Evolutionary conservation across 805 yeast genomes (phyloP).

Genomic region (Grigorovia yakushimaensis): DNA sequence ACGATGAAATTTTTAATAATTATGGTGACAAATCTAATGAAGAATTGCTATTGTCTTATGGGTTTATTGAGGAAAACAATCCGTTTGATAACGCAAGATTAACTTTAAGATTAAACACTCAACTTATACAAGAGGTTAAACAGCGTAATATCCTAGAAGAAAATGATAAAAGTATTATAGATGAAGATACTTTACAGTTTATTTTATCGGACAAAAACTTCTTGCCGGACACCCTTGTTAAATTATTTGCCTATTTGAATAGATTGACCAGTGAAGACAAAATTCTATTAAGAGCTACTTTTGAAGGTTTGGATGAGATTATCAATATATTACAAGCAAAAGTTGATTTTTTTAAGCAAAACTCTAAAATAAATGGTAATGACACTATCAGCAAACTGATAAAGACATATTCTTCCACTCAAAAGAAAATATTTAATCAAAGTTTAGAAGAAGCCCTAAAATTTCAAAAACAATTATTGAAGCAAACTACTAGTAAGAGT

Average conservation of each 20-base stretch:
- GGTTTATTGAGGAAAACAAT: constrained; percentile 55
- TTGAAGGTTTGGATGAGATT: constrained; percentile 53
- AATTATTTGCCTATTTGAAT: constrained; percentile 47
- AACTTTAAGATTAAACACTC: constrained; percentile 41
- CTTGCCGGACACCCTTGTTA: constrained; percentile 38
- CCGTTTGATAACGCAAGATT: constrained; percentile 50
- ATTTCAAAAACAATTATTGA: constrained; percentile 33
- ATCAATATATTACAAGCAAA: constrained; percentile 45
- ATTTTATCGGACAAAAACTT: constrained; percentile 27
- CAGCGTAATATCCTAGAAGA: constrained; percentile 34
- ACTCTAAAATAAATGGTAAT: constrained; percentile 18
- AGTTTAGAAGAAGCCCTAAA: constrained; percentile 32
- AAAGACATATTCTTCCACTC: constrained; percentile 40
- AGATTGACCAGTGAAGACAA: constrained; percentile 39
- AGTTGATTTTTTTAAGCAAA: constrained; percentile 30
- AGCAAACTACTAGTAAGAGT: constrained; percentile 30
- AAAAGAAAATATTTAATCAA: constrained; percentile 37
- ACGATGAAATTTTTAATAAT: constrained; percentile 59
- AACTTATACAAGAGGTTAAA: constrained; percentile 25
- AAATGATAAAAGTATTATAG: constrained; percentile 28
- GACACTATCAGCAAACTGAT: constrained; percentile 25
- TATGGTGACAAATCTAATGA: constrained; percentile 87
- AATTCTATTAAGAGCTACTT: constrained; percentile 42
- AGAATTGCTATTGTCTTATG: constrained; percentile 72
- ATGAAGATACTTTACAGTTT: constrained; percentile 33